A percentile compares a stretch with the other conserved stretches of the same genome.
Conservation (phyloP, 1,139 yeast species). For the Kodamaea sp. region DNA sequence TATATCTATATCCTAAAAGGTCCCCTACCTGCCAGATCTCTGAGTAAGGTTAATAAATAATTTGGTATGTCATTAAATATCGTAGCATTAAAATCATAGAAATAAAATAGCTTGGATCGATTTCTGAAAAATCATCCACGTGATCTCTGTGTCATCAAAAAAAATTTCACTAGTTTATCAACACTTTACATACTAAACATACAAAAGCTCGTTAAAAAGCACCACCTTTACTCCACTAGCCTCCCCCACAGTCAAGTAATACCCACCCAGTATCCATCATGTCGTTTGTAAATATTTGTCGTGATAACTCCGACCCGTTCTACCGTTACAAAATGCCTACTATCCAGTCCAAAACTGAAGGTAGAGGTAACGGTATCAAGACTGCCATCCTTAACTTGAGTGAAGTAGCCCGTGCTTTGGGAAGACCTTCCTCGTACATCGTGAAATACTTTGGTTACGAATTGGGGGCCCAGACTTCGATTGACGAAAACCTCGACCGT, state of each 20-base stretch:
- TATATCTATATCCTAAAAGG: background rate
- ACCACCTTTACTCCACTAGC: too few relatives aligned
- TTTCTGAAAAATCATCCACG: too few relatives aligned
- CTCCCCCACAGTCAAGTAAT: too few relatives aligned
- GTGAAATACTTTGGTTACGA: constrained; percentile 95
- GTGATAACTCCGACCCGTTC: constrained; percentile 97
- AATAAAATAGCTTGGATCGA: too few relatives aligned
- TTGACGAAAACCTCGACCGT: constrained; percentile 79
- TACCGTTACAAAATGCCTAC: constrained; percentile 99
- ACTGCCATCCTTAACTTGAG: constrained; percentile 88
- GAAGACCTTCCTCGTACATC: constrained; percentile 89
- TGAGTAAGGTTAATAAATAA: constrained; percentile 2
- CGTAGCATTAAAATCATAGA: too few relatives aligned
- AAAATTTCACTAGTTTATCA: constrained; percentile 2
- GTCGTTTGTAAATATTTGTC: constrained; percentile 92
- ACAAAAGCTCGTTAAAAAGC: too few relatives aligned
- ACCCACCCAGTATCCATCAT: constrained; percentile 49
- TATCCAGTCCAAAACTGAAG: constrained; percentile 95
- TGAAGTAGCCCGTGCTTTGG: constrained; percentile 93
- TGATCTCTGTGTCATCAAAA: constrained; percentile 3
- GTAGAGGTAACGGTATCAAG: constrained; percentile 98
- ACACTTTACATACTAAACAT: too few relatives aligned
- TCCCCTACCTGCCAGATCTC: background rate
- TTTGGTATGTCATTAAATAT: too few relatives aligned
- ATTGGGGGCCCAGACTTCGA: constrained; percentile 92